Conservation (phyloP, 805 yeast genomes). For the Pichia paraexigua region DNA sequence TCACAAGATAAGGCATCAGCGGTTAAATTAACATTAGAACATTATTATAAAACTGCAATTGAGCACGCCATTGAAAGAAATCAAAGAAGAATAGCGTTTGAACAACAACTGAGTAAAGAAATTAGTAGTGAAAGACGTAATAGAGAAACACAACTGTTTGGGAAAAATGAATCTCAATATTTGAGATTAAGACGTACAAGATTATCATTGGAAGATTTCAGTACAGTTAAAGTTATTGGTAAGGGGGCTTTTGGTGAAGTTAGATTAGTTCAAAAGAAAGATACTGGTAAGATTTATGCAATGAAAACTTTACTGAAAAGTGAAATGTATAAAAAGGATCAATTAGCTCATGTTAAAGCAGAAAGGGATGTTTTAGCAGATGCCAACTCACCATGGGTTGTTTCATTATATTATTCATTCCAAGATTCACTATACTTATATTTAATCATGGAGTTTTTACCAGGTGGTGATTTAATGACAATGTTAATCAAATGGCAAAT, state of each 20-base stretch:
- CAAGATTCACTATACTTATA: constrained; percentile 71
- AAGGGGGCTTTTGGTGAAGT: constrained; percentile 99
- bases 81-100: constrained; percentile 82
- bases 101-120: constrained; percentile 59
- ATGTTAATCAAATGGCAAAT: constrained; percentile 93
- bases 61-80: constrained; percentile 92
- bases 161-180: constrained; percentile 83
- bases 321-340: constrained; percentile 94
- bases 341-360: constrained; percentile 90
- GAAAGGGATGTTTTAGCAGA: constrained; percentile 93
- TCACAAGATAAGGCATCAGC: constrained; percentile 83
- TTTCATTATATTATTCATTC: constrained; percentile 71
- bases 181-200: constrained; percentile 79
- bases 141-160: constrained; percentile 73
- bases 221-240: constrained; percentile 83
- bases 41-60: constrained; percentile 77
- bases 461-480: constrained; percentile 88
- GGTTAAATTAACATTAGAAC: constrained; percentile 72
- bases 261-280: constrained; percentile 84
- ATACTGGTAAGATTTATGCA: constrained; percentile 86
- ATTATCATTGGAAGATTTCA: constrained; percentile 73
- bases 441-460: constrained; percentile 72
- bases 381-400: constrained; percentile 84
- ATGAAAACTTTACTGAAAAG: constrained; percentile 87
- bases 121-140: constrained; percentile 80